phyloP scores from a whole-genome alignment of 495 filamentous ascomycete species.

The Penicillium crystallinum region DNA sequence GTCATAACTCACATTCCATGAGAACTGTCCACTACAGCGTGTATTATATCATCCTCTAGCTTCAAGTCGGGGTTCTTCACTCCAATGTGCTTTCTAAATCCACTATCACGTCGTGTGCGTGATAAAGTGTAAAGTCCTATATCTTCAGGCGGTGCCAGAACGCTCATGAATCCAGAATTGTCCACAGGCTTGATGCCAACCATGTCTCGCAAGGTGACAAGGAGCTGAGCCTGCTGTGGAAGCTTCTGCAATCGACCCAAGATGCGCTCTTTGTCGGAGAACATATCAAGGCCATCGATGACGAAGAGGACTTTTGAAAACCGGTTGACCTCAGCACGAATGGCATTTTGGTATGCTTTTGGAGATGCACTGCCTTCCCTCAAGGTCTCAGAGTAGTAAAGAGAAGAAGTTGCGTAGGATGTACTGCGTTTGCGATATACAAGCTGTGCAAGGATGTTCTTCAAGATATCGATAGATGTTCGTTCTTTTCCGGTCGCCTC shows the following conservation, averaged over 20 bases:
- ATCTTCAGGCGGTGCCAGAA: too few species aligned
- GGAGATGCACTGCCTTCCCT: slow-evolving; percentile 19
- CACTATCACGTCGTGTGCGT: too few species aligned
- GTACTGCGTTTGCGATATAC: slow-evolving; percentile 25
- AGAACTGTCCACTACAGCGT: too few species aligned
- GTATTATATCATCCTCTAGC: too few species aligned
- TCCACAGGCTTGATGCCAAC: neutral
- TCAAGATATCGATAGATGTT: slow-evolving; percentile 18
- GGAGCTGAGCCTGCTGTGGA: slow-evolving; percentile 30
- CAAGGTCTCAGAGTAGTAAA: slow-evolving; percentile 23
- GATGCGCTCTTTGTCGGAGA: slow-evolving; percentile 28
- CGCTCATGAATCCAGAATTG: too few species aligned
- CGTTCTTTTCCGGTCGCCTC: slow-evolving; percentile 19
- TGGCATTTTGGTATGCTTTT: slow-evolving; percentile 31
- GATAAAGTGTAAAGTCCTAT: too few species aligned
- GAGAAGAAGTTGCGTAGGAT: slow-evolving; percentile 15
- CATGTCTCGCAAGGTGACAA: slow-evolving; percentile 29
- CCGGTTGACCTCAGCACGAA: slow-evolving; percentile 29
- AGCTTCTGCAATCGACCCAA: slow-evolving; percentile 32
- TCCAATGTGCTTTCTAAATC: too few species aligned
- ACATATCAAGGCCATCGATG: slow-evolving; percentile 29
- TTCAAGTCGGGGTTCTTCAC: too few species aligned
- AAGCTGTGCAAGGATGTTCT: slow-evolving; percentile 30
- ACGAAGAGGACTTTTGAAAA: slow-evolving; percentile 32
- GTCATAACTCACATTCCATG: too few species aligned